A percentile compares a stretch with the other conserved stretches of the same genome.
Evolutionary conservation across 2,329 filamentous ascomycete genomes (phyloP).

Genomic region (Dactylonectria estremocensis): DNA sequence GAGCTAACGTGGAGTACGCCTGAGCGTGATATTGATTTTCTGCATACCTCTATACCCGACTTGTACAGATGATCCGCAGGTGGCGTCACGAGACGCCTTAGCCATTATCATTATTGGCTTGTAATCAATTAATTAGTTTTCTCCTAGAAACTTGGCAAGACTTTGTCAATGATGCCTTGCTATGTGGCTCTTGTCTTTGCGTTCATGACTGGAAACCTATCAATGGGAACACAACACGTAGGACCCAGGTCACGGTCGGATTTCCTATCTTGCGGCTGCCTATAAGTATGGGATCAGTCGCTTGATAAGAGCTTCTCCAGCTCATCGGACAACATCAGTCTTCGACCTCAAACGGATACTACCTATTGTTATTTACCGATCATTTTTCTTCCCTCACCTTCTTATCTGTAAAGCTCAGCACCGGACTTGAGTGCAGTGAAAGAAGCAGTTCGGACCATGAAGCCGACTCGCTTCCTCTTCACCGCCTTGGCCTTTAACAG

Average conservation of each 20-base stretch:
- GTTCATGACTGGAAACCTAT: not conserved
- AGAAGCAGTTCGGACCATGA: not conserved
- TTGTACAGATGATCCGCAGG: slow-evolving; percentile 7
- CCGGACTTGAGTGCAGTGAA: not conserved
- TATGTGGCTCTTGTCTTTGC: not conserved
- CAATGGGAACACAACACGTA: not conserved
- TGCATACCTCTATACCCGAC: slow-evolving; percentile 7
- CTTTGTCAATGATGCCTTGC: not conserved
- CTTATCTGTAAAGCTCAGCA: not conserved
- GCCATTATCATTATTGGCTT: slow-evolving; percentile 1
- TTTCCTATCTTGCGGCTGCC: not conserved
- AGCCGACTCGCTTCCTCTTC: slow-evolving; percentile 18
- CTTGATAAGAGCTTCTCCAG: not conserved
- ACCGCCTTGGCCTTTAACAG: slow-evolving; percentile 10
- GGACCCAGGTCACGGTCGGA: not conserved
- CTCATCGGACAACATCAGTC: not conserved
- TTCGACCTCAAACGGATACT: not conserved
- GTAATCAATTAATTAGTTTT: not conserved
- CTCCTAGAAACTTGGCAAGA: not conserved
- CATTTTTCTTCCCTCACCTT: not conserved
- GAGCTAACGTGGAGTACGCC: not conserved
- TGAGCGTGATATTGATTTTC: not conserved
- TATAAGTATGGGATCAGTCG: not conserved
- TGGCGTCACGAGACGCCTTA: not conserved
- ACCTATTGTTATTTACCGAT: not conserved